Conservation (phyloP, 2,329 filamentous ascomycete genomes). For the Penicillium sp. region DNA sequence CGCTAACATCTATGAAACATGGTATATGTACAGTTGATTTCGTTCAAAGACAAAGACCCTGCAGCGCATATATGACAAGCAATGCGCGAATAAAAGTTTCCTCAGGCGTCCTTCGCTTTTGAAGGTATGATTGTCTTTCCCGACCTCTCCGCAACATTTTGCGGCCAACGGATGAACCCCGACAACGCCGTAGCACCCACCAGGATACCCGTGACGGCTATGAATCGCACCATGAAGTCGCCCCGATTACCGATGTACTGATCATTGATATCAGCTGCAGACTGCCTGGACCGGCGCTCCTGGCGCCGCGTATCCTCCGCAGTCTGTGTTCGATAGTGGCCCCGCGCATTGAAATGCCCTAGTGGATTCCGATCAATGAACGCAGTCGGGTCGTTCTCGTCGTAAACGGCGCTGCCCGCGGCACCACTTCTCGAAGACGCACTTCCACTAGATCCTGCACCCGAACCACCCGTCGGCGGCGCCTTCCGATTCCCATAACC, state of each 20-base stretch:
- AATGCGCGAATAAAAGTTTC: neutral
- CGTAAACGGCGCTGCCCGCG: conserved; percentile 9
- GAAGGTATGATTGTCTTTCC: neutral
- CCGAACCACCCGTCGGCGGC: conserved; percentile 3
- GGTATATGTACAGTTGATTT: neutral
- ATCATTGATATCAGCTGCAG: conserved; percentile 39
- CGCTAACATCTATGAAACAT: neutral
- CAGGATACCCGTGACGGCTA: conserved; percentile 46
- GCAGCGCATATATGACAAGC: neutral
- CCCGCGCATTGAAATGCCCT: conserved; percentile 76
- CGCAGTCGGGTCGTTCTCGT: conserved; percentile 40
- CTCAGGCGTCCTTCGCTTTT: neutral
- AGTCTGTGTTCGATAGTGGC: conserved; percentile 76
- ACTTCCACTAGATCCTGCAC: conserved; percentile 14
- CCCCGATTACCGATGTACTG: conserved; percentile 31
- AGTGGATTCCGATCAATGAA: conserved; percentile 58
- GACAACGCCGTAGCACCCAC: conserved; percentile 36
- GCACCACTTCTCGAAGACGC: conserved; percentile 9
- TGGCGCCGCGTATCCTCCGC: conserved; percentile 61
- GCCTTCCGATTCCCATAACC: conserved; percentile 63
- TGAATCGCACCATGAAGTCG: conserved; percentile 40
- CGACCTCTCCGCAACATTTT: neutral
- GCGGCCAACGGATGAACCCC: conserved; percentile 29
- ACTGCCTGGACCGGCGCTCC: conserved; percentile 45
- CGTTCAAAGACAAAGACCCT: neutral